Evolutionary conservation across 164 flowering plant genomes (phyloP).

Genomic region (Macadamia tetraphylla): DNA sequence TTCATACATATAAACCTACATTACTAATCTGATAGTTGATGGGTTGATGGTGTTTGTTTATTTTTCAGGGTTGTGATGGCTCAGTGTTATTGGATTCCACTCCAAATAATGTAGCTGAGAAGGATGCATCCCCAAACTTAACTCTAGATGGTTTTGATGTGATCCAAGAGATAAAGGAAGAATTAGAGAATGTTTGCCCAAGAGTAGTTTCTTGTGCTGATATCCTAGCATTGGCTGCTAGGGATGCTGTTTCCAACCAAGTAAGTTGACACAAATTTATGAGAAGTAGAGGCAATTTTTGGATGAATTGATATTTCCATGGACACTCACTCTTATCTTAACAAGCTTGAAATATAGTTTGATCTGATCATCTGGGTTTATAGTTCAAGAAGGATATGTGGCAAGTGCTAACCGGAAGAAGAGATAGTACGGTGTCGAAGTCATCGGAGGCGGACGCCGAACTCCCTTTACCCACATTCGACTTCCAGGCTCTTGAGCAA

Average conservation of each 20-base stretch:
- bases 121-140: conserved; percentile 33
- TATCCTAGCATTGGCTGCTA: conserved; percentile 52
- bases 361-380: not conserved
- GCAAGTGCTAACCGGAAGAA: conserved; percentile 52
- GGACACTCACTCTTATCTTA: too few species aligned
- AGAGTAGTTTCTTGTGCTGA: conserved; percentile 65
- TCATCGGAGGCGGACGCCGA: conserved; percentile 29
- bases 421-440: conserved; percentile 48
- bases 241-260: conserved; percentile 55
- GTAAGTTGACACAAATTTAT: conserved; percentile 21
- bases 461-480: conserved; percentile 33
- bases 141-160: conserved; percentile 40
- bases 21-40: too few species aligned
- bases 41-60: not conserved
- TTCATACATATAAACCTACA: not conserved
- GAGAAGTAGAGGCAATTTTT: not conserved
- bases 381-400: conserved; percentile 36
- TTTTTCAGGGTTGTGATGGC: conserved; percentile 47
- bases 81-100: conserved; percentile 41
- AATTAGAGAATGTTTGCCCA: conserved; percentile 34
- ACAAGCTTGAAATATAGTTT: too few species aligned
- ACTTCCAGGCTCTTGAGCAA: conserved; percentile 34
- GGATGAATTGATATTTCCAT: not conserved
- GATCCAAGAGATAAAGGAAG: conserved; percentile 37
- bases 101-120: conserved; percentile 28